Evolutionary conservation across 2,329 filamentous ascomycete genomes (phyloP), one percentile per base, ranked within the genome.

Genomic region (Colletotrichum siamense): DNA sequence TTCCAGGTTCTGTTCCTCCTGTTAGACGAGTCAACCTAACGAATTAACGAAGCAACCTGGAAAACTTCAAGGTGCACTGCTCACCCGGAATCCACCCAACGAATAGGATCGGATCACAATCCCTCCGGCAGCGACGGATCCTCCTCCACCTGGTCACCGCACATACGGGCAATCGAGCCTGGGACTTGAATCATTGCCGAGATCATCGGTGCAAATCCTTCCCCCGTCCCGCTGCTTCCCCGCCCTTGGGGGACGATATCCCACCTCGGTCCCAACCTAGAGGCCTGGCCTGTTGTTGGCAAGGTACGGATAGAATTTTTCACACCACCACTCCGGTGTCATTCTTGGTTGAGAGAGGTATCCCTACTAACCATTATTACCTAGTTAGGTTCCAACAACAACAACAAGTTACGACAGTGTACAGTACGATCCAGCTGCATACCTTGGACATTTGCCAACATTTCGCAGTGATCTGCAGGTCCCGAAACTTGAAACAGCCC

Each of bases 401-500:
- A 49, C 18, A 49, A 49, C 36, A 18, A 18, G 4, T 44, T 44
- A 4, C 39, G 39, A 49, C 39, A 49, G 18, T 49, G 39, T 49
- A 3, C 39, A 49, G 3, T 52, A 22, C 44, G 12, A 22, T 44
- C 34, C 6, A 22, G 34, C 62, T 34, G 22, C n/a, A 64, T 18
- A 18, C 62, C 49, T 57, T 57, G 49, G 52, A 22, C 7, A 55
- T 28, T 36, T 22, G 52, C 30, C 15, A 34, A 32, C 15, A 12
- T 16, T 36, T 26, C 52, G 18, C 6, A n/a, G 13, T 30, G 36
- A 26, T 15, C 63, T 66, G 16, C 15, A 67, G 10, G 18, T 34
- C 34, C 57, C 39, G 32, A 68, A 32, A 69, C 59, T 72, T 73
- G 64, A 76, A 76, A 76, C 73, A 8, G 59, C 52, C 64, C 73